Evolutionary conservation across 768 basidiomycete species (phyloP), one percentile per base, ranked within the genome.

Genomic region (Leccinum aurantiacum): DNA sequence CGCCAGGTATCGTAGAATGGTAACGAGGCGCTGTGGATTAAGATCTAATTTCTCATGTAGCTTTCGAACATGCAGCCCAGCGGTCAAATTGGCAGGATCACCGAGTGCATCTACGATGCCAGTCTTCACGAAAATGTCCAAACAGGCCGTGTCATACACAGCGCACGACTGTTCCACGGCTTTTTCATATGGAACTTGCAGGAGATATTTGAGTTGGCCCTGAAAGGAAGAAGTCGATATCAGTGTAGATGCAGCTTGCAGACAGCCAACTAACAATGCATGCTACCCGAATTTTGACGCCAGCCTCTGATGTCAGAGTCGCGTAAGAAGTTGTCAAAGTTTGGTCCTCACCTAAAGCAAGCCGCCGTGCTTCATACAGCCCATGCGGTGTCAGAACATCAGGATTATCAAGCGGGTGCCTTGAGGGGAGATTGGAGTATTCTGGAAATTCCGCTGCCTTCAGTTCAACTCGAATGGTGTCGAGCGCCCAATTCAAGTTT

Each of bases 121-220:
- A 6, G 57, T 44, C 49, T 57, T 57, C 19, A 46, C 44, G 19
- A 46, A 46, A 13, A 46, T 22, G 19, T 46, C 44, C 44, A 46
- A 22, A 13, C 57, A 57, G n/a, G 57, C 57, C 3, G 57, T 57
- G 19, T 57, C 57, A 31, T 57, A 57, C 13, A 51, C 57, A 5
- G 57, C 49, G 27, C 25, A 51, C 2, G 49, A 51, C 49, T 57
- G 57, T 14, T 57, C 57, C 17, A 57, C 57, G 2, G 25, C 49
- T 31, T 57, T 57, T 22, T 57, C 57, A 27, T 57, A 57, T 0
- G 57, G 57, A 6, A 57, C 49, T 31, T 57, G 57, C 35, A 57
- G n/a, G 27, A 57, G 57, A 57, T 57, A 27, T 31, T 31, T 57
- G 24, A 57, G 57, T 41, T 57, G 57, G 4, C 57, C 57, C 57